Base-by-base conservation (phyloP, 164 flowering plant species). In the Tinospora cordifolia region DNA sequence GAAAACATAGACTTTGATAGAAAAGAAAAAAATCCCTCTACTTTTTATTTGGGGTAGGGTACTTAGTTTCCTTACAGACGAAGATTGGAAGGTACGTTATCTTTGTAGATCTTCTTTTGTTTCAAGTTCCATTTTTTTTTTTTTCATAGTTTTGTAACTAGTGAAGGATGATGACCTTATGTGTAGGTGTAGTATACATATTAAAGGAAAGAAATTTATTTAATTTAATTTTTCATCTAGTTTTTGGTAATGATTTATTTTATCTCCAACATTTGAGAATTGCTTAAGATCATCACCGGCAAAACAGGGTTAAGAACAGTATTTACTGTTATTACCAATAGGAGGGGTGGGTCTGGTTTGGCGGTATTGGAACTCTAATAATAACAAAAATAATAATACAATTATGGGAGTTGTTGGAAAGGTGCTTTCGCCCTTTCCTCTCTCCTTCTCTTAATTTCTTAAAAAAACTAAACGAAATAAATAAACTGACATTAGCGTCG, bases 321-420 rank as follows among this genome's bases (percentile, higher is more conserved):
- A 54, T 54, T 30, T 54, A 51, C 17, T 8, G 19, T 11, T 0
- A 11, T 11, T 11, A 41, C 46, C 3, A 12, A n/a, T n/a, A n/a
- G n/a, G n/a, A n/a, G n/a, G n/a, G 46, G 46, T 41, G 46, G 3
- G 46, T 41, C 47, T 44, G 47, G 47, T 44, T 14, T 10, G 47
- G 47, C 12, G 13, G 47, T 44, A 14, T 44, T 44, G 47, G 47
- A 0, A 9, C 14, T 44, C 13, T 44, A 44, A 44, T 44, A 44
- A 34, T n/a, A 25, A 22, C 59, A 13, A 10, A 14, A 63, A 6
- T 63, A 34, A 27, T 17, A 36, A 65, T 65, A 40, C 14, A 19
- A 65, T 38, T 38, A 22, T 65, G 9, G 68, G 54, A 54, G 65
- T 62, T 69, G 71, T 69, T 69, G 66, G 66, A 62, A 41, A 69